A percentile compares a stretch with the other conserved stretches of the same genome.
Evolutionary conservation across 148 eudicot genomes (phyloP).

Genomic region (Silene conica): DNA sequence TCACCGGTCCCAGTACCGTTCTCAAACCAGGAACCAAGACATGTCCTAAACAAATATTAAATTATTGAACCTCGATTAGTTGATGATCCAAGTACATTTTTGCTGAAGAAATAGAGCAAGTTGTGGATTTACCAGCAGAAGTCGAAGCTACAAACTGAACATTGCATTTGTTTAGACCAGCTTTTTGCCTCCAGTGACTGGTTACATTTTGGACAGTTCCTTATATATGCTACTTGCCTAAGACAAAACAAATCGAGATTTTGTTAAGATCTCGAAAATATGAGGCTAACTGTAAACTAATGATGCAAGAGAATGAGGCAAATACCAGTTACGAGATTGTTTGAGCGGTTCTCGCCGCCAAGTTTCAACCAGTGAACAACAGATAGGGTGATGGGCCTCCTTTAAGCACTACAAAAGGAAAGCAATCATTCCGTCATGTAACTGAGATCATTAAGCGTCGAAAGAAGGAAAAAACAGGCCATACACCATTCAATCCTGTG

Average conservation of each 20-base stretch:
- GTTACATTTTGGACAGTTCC: conserved; percentile 19
- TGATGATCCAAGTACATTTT: background rate
- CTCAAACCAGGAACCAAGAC: conserved; percentile 19
- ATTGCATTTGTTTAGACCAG: background rate
- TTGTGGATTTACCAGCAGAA: conserved; percentile 18
- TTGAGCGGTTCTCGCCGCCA: conserved; percentile 5
- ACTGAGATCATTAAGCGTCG: background rate
- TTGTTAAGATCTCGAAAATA: background rate
- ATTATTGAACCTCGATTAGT: background rate
- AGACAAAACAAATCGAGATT: background rate
- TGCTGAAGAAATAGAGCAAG: background rate
- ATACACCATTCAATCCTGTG: background rate
- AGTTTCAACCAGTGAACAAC: background rate
- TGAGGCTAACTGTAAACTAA: background rate
- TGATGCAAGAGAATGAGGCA: background rate
- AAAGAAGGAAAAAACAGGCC: background rate
- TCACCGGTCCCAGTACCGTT: conserved; percentile 6
- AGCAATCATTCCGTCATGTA: background rate
- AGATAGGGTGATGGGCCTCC: conserved; percentile 22
- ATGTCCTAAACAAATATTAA: conserved; percentile 7
- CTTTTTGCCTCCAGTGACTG: background rate
- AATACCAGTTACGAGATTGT: conserved; percentile 16
- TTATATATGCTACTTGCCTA: conserved; percentile 2
- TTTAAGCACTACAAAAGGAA: conserved; percentile 20
- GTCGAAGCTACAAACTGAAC: conserved; percentile 10